Base-by-base conservation (phyloP, 202 grass and related monocot genomes). In the Musa balbisiana region DNA sequence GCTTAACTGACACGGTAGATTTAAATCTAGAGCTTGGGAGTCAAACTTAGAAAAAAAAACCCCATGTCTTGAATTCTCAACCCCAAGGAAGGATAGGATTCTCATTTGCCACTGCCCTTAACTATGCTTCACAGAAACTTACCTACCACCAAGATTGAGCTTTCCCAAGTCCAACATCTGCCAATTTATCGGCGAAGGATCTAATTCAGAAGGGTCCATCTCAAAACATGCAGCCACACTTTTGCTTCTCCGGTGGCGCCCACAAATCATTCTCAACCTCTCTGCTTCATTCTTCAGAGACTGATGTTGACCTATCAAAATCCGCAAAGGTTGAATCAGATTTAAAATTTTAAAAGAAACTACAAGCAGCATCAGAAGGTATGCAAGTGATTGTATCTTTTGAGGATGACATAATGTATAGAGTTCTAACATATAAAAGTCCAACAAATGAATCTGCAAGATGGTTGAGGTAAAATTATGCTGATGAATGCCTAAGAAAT, bases 231-330 rank as follows among this genome's bases (percentile, higher is more conserved):
- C 88, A 52, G 83, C 87, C 29, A 85, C 81, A 43, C 95, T 98
- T 51, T 77, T 90, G 88, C 85, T 90, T 80, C 89, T 92, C 55
- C 91, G 85, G 62, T 92, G 96, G 29, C 85, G 66, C 12, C 59
- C 53, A 14, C 86, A 84, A 11, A 89, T 73, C 83, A 86, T 85
- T 79, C 90, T 92, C 82, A 92, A 55, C 84, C 82, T 87, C 80
- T 95, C 91, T 54, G 84, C 72, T 84, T 99, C 91, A 59, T 92
- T 95, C 79, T 89, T 95, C 53, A 99, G 83, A 69, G 80, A 80
- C 21, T 89, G 96, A 8, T 75, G 81, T 75, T 92, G 82, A 75
- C 87, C 96, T 99, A 89, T 53, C 9, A 49, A 62, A 24, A 53
- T 53, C 19, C 14, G 8, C 9, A 51, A 70, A 26, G 22, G 23